Conservation (phyloP, 352 stramenopile species). For the Thalassiosira mediterranea region DNA sequence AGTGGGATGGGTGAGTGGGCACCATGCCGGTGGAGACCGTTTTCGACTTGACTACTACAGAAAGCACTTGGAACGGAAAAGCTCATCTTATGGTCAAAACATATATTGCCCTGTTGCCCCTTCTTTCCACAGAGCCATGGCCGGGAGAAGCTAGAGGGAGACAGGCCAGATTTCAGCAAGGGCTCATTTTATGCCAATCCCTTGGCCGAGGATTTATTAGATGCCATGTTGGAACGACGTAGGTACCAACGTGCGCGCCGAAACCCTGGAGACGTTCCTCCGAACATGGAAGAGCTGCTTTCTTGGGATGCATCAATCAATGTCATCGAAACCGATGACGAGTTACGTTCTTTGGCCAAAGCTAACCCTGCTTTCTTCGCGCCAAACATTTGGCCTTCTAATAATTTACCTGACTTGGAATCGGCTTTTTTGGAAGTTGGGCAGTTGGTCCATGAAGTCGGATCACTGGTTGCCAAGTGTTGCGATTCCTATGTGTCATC, state of each 20-base stretch:
- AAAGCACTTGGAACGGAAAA: too few species aligned
- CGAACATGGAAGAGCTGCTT: slow-evolving; percentile 17
- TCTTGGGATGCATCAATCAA: slow-evolving; percentile 50
- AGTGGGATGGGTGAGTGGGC: slow-evolving; percentile 56
- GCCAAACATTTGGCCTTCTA: slow-evolving; percentile 91
- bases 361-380: slow-evolving; percentile 88
- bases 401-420: slow-evolving; percentile 88
- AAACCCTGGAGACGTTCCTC: neutral
- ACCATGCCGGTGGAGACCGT: neutral
- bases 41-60: too few species aligned
- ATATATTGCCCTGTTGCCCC: too few species aligned
- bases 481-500: slow-evolving; percentile 90
- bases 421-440: slow-evolving; percentile 90
- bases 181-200: slow-evolving; percentile 76
- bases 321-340: slow-evolving; percentile 24
- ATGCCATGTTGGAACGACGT: slow-evolving; percentile 39
- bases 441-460: slow-evolving; percentile 91
- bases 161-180: slow-evolving; percentile 66
- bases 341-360: slow-evolving; percentile 26
- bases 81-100: too few species aligned
- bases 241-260: neutral
- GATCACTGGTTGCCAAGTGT: slow-evolving; percentile 89
- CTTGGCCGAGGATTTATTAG: slow-evolving; percentile 48
- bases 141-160: slow-evolving; percentile 66
- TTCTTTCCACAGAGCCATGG: slow-evolving; percentile 66